Evolutionary conservation across 1,284 basidiomycete species (phyloP).

Genomic region (Neotropicomus parvogracilis): DNA sequence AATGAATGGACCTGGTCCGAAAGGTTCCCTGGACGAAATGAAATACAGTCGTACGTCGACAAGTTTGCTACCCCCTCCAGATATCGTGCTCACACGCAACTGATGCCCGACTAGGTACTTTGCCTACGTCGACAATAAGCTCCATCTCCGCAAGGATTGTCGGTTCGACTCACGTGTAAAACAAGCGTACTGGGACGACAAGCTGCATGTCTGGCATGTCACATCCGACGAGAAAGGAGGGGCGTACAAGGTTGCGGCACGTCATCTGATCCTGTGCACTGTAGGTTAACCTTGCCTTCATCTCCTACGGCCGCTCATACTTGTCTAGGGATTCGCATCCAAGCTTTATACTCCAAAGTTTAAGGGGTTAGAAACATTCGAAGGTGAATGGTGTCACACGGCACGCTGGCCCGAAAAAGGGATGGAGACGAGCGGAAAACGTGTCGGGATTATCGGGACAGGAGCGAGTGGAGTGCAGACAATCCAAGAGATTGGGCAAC

Average conservation of each 20-base stretch:
- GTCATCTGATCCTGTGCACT: no score
- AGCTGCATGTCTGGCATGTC: constrained; percentile 9
- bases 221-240: no score
- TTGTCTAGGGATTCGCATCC: neutral
- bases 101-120: constrained; percentile 11
- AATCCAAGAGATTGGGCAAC: constrained; percentile 7
- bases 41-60: constrained; percentile 11
- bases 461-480: constrained; percentile 12
- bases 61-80: neutral
- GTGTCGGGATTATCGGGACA: constrained; percentile 10
- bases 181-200: constrained; percentile 17
- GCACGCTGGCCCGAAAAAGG: neutral
- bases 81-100: no score
- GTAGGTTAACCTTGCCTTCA: no score
- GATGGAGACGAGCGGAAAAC: neutral
- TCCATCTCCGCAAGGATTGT: constrained; percentile 15
- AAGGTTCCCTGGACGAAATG: constrained; percentile 11
- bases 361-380: neutral
- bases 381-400: neutral
- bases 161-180: constrained; percentile 16
- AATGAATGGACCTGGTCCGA: constrained; percentile 24
- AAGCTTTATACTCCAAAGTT: neutral
- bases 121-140: constrained; percentile 13
- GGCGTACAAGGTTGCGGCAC: no score
- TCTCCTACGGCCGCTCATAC: no score